Percentiles rank a stretch among this genome's conserved stretches.
These are phyloP conservation scores for Saksenaea vasiformis DNA, from an alignment of 371 early-diverging fungal genomes.

Conservation along the genomic window DNA sequence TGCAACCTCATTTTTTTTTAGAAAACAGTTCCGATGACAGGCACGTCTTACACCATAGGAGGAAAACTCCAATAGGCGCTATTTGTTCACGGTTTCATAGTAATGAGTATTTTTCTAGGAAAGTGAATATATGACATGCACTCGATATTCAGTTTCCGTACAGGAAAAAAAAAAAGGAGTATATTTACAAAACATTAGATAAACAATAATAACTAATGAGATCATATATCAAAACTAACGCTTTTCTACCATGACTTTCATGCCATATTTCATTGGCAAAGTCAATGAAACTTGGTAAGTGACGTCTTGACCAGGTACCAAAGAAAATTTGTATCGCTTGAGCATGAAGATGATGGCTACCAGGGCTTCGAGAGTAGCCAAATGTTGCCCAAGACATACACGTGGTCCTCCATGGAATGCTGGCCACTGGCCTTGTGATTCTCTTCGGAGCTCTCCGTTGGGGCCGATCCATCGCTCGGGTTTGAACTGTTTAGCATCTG, in stretches of 20 bases:
- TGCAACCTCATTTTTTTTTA: no score
- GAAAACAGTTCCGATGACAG: no score
- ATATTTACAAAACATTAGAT: no score
- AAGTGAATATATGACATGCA: no score
- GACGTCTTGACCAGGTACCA: constrained; percentile 44
- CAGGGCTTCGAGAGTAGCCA: constrained; percentile 58
- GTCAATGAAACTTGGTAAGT: constrained; percentile 45
- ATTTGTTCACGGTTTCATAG: no score
- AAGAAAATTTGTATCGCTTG: constrained; percentile 47
- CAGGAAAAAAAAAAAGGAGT: no score
- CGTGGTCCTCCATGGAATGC: constrained; percentile 61
- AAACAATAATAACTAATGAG: no score
- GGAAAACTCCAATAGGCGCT: no score
- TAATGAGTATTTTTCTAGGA: no score
- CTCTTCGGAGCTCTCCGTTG: constrained; percentile 29
- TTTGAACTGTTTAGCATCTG: constrained; percentile 57
- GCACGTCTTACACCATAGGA: no score
- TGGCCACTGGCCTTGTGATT: constrained; percentile 36
- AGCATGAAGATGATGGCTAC: constrained; percentile 49
- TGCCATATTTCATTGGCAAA: constrained; percentile 55
- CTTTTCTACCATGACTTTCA: constrained; percentile 44
- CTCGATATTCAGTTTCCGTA: no score
- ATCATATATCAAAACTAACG: constrained; percentile 7
- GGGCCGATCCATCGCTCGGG: constrained; percentile 60
- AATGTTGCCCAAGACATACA: constrained; percentile 41